phyloP scores from a whole-genome alignment of 805 yeast species.

The Clavispora phyllophila region DNA sequence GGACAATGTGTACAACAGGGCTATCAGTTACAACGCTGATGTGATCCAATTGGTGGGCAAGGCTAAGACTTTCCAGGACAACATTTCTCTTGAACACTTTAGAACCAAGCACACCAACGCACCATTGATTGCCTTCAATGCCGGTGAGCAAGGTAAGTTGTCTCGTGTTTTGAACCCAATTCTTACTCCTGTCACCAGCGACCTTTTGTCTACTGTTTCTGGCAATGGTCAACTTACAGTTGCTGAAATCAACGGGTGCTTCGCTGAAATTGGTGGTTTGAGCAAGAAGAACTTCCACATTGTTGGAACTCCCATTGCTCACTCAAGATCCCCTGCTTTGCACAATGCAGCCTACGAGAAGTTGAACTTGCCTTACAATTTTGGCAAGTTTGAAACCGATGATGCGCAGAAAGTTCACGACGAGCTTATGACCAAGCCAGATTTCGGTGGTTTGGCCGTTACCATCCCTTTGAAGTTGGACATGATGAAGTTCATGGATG shows the following conservation, averaged over 20 bases:
- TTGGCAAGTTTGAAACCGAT: conserved; percentile 62
- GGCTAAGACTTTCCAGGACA: conserved; percentile 63
- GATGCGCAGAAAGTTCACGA: conserved; percentile 53
- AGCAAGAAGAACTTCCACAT: conserved; percentile 57
- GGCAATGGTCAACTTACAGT: conserved; percentile 79
- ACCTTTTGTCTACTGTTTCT: conserved; percentile 58
- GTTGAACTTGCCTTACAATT: conserved; percentile 74
- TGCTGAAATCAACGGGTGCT: conserved; percentile 55
- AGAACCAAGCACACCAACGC: conserved; percentile 46
- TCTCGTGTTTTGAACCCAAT: conserved; percentile 71
- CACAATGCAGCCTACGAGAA: conserved; percentile 75
- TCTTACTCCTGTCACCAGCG: conserved; percentile 83
- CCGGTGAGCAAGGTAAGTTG: conserved; percentile 70
- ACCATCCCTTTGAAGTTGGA: conserved; percentile 91
- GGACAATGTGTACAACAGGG: conserved; percentile 68
- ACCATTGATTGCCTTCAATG: conserved; percentile 81
- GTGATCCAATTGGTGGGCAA: conserved; percentile 78
- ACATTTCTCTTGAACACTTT: conserved; percentile 66
- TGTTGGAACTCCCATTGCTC: conserved; percentile 77
- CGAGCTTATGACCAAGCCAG: conserved; percentile 41
- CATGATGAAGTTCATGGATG: conserved; percentile 60
- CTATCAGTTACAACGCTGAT: conserved; percentile 61
- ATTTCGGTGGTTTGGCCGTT: conserved; percentile 90
- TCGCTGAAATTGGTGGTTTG: conserved; percentile 59
- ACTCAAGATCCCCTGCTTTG: conserved; percentile 83